Conservation (phyloP, 495 filamentous ascomycete species). For the Penicillium canariense region DNA sequence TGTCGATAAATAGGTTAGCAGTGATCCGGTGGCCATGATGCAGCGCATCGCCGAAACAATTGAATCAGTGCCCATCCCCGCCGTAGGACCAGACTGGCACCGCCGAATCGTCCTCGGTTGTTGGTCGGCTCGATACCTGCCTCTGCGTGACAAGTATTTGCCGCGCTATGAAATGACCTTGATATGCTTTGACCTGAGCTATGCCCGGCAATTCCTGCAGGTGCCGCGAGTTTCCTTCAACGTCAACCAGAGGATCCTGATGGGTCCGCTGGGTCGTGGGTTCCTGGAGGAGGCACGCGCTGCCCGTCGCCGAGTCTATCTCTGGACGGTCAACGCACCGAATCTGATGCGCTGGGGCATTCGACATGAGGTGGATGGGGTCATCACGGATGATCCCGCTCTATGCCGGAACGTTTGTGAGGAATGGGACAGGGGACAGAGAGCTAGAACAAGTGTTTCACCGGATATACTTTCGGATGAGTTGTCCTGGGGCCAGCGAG, state of each 20-base stretch:
- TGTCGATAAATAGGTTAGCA: slow-evolving; percentile 47
- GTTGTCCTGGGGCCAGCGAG: slow-evolving; percentile 15
- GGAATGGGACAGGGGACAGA: slow-evolving; percentile 20
- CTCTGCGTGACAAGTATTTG: slow-evolving; percentile 56
- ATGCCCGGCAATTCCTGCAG: slow-evolving; percentile 67
- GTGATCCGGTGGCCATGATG: slow-evolving; percentile 70
- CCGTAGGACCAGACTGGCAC: slow-evolving; percentile 57
- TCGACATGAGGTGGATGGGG: slow-evolving; percentile 49
- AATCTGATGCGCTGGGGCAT: slow-evolving; percentile 72
- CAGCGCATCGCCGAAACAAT: slow-evolving; percentile 61
- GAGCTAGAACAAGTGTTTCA: not conserved
- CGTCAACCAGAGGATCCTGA: slow-evolving; percentile 62
- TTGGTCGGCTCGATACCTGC: slow-evolving; percentile 72
- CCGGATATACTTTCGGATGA: slow-evolving; percentile 13
- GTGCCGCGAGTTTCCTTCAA: slow-evolving; percentile 66
- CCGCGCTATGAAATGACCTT: slow-evolving; percentile 66
- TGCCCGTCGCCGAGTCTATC: slow-evolving; percentile 57
- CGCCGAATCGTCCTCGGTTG: slow-evolving; percentile 72
- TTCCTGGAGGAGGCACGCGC: slow-evolving; percentile 62
- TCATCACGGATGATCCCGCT: slow-evolving; percentile 58
- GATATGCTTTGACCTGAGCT: slow-evolving; percentile 67
- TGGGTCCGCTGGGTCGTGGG: slow-evolving; percentile 57
- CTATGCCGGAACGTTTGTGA: slow-evolving; percentile 13
- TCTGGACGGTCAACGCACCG: slow-evolving; percentile 84
- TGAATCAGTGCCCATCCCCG: slow-evolving; percentile 39